Evolutionary conservation across 805 yeast genomes (phyloP).

Genomic region (Sugiyamaella smithiae): DNA sequence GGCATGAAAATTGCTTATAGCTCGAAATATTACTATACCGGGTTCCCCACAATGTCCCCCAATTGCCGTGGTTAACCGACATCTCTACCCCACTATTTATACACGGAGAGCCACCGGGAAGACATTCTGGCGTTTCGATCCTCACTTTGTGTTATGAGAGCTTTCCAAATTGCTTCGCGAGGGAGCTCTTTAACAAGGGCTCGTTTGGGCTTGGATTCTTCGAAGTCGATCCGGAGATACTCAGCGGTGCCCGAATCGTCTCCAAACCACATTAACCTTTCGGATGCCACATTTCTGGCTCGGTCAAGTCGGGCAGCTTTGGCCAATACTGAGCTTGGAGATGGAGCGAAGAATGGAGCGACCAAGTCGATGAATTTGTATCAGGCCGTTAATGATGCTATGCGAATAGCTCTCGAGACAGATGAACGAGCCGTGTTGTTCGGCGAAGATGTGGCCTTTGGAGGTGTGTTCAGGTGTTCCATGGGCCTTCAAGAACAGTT

Average conservation of each 20-base stretch:
- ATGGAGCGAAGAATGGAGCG: constrained; percentile 18
- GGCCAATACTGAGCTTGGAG: constrained; percentile 24
- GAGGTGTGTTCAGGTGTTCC: constrained; percentile 92
- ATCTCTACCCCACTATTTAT: not conserved
- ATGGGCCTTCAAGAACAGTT: constrained; percentile 86
- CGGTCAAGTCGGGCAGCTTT: constrained; percentile 22
- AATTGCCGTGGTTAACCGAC: constrained; percentile 1
- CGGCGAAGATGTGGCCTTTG: constrained; percentile 96
- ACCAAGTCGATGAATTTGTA: constrained; percentile 33
- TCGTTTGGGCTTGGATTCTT: too few relatives aligned
- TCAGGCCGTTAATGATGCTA: constrained; percentile 83
- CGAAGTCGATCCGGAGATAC: constrained; percentile 1
- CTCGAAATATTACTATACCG: not conserved
- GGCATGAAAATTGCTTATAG: too few relatives aligned
- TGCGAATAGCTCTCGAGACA: constrained; percentile 82
- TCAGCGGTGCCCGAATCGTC: constrained; percentile 15
- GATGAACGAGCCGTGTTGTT: constrained; percentile 85
- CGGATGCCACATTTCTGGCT: constrained; percentile 30
- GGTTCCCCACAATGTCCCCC: constrained; percentile 1
- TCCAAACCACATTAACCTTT: constrained; percentile 25
- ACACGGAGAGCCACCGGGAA: constrained; percentile 1
- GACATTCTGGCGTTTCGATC: too few relatives aligned
- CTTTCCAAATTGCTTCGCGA: too few relatives aligned
- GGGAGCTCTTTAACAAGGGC: too few relatives aligned
- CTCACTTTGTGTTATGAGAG: too few relatives aligned